Evolutionary conservation across 805 yeast species (phyloP).

Genomic region (Ogataea siamensis): DNA sequence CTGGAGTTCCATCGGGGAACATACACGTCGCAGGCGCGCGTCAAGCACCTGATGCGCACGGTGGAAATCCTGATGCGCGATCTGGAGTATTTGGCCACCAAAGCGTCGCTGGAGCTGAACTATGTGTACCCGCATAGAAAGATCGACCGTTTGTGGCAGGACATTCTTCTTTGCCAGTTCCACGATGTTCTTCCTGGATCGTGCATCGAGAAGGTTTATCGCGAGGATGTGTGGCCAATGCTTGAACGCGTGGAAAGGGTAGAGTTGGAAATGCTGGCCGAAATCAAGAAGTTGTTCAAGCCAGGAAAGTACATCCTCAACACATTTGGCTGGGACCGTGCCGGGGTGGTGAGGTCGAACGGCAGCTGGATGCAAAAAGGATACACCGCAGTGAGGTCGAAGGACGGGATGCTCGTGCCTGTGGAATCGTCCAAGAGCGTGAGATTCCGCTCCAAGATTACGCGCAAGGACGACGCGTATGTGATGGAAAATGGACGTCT

Average conservation of each 20-base stretch:
- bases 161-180: constrained; percentile 85
- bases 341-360: constrained; percentile 39
- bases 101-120: constrained; percentile 56
- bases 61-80: constrained; percentile 80
- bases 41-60: constrained; percentile 75
- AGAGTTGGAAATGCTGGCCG: constrained; percentile 50
- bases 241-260: constrained; percentile 53
- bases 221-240: constrained; percentile 82
- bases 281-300: constrained; percentile 35
- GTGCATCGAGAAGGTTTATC: constrained; percentile 90
- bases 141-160: constrained; percentile 79
- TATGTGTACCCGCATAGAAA: constrained; percentile 72
- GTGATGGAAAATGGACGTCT: constrained; percentile 61
- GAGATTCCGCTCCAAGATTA: constrained; percentile 51
- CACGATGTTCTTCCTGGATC: constrained; percentile 99
- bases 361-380: constrained; percentile 15
- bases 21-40: constrained; percentile 88
- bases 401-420: constrained; percentile 4
- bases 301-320: constrained; percentile 36
- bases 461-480: constrained; percentile 38
- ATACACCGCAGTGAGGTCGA: constrained; percentile 4
- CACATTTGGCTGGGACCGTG: constrained; percentile 65
- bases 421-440: constrained; percentile 17
- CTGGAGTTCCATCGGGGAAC: constrained; percentile 97
- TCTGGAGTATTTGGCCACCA: constrained; percentile 77